Conservation (phyloP, 1,139 yeast genomes). For the Torulaspora pretoriensis region DNA sequence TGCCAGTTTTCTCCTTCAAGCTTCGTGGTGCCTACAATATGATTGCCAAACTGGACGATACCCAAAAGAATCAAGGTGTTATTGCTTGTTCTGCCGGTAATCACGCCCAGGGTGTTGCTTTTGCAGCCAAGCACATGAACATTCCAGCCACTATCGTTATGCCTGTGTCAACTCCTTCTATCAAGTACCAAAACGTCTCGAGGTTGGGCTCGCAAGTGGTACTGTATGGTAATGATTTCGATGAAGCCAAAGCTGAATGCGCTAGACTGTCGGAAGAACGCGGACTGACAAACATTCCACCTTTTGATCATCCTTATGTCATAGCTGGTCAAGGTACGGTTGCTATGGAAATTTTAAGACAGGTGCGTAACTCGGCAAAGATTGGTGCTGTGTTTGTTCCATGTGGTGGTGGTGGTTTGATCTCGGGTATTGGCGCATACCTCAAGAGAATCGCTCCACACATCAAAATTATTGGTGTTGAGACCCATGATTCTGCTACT, state of each 20-base stretch:
- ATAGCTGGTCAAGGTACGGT: conserved; percentile 99
- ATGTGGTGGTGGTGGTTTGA: conserved; percentile 96
- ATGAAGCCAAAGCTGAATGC: conserved; percentile 87
- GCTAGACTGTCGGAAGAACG: conserved; percentile 60
- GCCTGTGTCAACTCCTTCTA: conserved; percentile 97
- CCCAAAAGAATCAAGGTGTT: conserved; percentile 75
- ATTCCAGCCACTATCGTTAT: conserved; percentile 95
- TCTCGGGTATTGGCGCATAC: conserved; percentile 87
- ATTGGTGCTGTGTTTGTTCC: conserved; percentile 86
- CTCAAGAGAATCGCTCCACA: conserved; percentile 96
- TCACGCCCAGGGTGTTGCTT: conserved; percentile 99
- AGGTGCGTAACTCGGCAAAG: conserved; percentile 59
- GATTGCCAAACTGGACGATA: conserved; percentile 79
- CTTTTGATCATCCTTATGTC: conserved; percentile 95
- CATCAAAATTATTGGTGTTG: conserved; percentile 91
- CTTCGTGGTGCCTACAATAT: conserved; percentile 96
- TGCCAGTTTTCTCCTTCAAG: conserved; percentile 94
- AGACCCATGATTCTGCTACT: conserved; percentile 92
- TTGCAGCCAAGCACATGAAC: conserved; percentile 73
- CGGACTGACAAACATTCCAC: conserved; percentile 86
- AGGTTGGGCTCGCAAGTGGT: conserved; percentile 94
- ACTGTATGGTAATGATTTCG: conserved; percentile 88
- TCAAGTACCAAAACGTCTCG: conserved; percentile 85
- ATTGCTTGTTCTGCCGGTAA: conserved; percentile 98
- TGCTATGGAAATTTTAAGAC: conserved; percentile 88